A percentile compares a stretch with the other conserved stretches of the same genome.
Evolutionary conservation across 441 rosid genomes (phyloP).

Genomic region (Erodium trifolium): DNA sequence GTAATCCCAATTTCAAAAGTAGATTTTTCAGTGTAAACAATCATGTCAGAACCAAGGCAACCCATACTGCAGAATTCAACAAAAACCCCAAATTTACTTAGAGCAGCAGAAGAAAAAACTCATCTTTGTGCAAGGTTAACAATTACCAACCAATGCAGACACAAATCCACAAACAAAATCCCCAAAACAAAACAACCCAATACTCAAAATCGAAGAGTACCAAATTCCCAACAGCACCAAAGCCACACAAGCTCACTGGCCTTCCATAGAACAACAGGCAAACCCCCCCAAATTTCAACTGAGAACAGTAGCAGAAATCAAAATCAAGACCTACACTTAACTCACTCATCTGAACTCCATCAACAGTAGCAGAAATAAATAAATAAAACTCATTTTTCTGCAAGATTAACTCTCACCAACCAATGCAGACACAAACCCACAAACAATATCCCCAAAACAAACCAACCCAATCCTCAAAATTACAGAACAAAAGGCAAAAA

Average conservation of each 20-base stretch:
- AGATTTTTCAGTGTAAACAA: background rate
- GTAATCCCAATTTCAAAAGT: background rate
- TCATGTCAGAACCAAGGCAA: background rate
- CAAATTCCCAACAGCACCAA: too few species aligned
- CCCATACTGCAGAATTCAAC: background rate
- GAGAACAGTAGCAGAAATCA: background rate
- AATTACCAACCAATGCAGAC: background rate
- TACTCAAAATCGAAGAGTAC: too few species aligned
- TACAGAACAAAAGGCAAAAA: background rate
- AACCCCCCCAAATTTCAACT: too few species aligned
- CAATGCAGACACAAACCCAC: background rate
- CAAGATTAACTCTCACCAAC: too few species aligned
- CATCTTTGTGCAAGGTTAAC: background rate
- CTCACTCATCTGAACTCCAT: too few species aligned
- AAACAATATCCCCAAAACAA: background rate
- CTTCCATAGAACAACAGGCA: too few species aligned
- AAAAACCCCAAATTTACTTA: too few species aligned
- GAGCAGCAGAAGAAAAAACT: background rate
- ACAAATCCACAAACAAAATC: slow-evolving; percentile 1
- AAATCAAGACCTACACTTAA: too few species aligned
- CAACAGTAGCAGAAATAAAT: background rate
- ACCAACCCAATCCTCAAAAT: background rate
- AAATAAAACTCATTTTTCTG: background rate
- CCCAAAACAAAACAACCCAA: background rate
- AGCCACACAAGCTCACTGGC: too few species aligned